phyloP scores from a whole-genome alignment of 768 basidiomycete species.

The Inosperma sp. region DNA sequence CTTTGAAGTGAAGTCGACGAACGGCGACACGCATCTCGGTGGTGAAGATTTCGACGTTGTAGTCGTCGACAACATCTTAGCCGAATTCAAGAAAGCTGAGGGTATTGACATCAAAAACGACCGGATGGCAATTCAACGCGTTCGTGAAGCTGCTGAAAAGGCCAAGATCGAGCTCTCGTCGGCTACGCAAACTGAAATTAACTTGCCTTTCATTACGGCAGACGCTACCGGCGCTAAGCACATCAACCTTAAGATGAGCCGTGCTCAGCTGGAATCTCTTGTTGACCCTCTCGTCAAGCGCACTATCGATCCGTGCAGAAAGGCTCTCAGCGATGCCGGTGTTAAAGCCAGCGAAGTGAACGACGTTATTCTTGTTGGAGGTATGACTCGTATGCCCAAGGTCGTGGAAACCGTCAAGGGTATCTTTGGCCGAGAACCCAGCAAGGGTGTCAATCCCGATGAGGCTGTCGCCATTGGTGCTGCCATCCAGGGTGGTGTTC shows the following conservation, averaged over 20 bases:
- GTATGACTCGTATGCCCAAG: conserved; percentile 97
- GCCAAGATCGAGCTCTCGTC: conserved; percentile 98
- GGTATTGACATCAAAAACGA: conserved; percentile 80
- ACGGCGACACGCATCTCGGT: conserved; percentile 97
- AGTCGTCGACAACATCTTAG: conserved; percentile 79
- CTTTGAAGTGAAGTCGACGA: conserved; percentile 99
- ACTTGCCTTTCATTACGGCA: conserved; percentile 96
- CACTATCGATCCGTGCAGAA: conserved; percentile 94
- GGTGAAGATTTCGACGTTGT: conserved; percentile 94
- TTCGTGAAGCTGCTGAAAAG: conserved; percentile 98
- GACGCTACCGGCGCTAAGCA: conserved; percentile 95
- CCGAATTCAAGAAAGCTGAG: conserved; percentile 92
- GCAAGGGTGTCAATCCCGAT: conserved; percentile 99
- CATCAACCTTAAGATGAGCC: conserved; percentile 86
- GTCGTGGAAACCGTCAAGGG: conserved; percentile 91
- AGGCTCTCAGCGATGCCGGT: conserved; percentile 90
- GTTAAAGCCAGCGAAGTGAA: conserved; percentile 90
- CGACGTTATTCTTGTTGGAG: conserved; percentile 97
- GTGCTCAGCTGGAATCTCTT: conserved; percentile 87
- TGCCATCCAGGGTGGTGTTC: conserved; percentile 95
- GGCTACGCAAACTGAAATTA: conserved; percentile 93
- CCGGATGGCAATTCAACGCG: conserved; percentile 96
- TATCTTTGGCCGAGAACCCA: conserved; percentile 93
- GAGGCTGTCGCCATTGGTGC: conserved; percentile 99
- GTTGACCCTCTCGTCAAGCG: conserved; percentile 79